phyloP scores from a whole-genome alignment of 257 asterid species.

The Gynochthodes officinalis region DNA sequence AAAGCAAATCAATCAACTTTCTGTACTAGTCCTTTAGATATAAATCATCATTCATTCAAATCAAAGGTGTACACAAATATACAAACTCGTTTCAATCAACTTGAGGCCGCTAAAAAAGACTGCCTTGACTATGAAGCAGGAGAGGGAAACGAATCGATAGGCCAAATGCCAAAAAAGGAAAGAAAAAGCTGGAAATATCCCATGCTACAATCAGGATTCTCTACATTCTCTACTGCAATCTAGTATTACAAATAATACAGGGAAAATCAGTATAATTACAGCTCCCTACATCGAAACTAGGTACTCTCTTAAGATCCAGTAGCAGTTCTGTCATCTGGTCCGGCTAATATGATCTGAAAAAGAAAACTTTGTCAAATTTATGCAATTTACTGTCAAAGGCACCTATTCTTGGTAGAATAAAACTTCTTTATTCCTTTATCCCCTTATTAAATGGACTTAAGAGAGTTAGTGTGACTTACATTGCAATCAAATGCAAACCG shows the following conservation, averaged over 20 bases:
- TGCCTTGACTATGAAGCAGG: slow-evolving; percentile 45
- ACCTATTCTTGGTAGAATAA: not conserved
- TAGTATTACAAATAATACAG: slow-evolving; percentile 27
- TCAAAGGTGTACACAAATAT: not conserved
- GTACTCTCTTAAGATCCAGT: slow-evolving; percentile 27
- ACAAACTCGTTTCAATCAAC: slow-evolving; percentile 25
- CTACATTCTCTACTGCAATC: slow-evolving; percentile 30
- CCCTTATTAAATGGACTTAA: not conserved
- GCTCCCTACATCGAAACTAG: slow-evolving; percentile 23
- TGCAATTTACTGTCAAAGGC: not conserved
- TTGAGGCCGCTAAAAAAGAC: slow-evolving; percentile 43
- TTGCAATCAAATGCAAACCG: slow-evolving; percentile 87
- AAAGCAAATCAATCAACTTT: not conserved
- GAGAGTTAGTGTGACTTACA: slow-evolving; percentile 40
- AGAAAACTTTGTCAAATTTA: not conserved
- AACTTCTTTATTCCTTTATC: not conserved
- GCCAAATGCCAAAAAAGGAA: not conserved
- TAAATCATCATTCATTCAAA: slow-evolving; percentile 10
- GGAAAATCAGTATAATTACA: slow-evolving; percentile 38
- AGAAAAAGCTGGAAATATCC: not conserved
- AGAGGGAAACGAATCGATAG: not conserved
- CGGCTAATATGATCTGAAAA: slow-evolving; percentile 67
- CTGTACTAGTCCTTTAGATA: not conserved
- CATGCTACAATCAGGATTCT: slow-evolving; percentile 27
- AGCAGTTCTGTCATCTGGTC: slow-evolving; percentile 74